Base-by-base conservation (phyloP, 495 filamentous ascomycete genomes). In the Neurospora sp. region DNA sequence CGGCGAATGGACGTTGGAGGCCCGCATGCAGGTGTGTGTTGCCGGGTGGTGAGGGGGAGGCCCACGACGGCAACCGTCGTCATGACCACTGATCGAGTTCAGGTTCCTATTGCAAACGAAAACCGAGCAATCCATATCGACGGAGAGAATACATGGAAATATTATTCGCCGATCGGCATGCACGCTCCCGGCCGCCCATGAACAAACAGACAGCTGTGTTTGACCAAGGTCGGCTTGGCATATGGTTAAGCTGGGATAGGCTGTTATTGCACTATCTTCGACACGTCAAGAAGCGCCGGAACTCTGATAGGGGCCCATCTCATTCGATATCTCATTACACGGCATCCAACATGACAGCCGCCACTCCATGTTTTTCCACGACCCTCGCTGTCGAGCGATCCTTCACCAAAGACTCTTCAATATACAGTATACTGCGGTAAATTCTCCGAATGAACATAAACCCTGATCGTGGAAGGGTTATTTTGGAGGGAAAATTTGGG, bases 211-310 rank as follows among this genome's bases (percentile, higher is more conserved):
- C n/a, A 27, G 46, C 20, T 0, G 46, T 53, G 9, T 0, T 53
- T 53, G 46, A 27, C 10, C 0, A 0, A 11, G 20, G 46, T 53
- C 20, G 46, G 9, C 46, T 53, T 53, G 46, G 20, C 20, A 0
- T 10, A 27, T 53, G 10, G 1, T 11, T 4, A 9, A 8, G 16
- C 18, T 46, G 44, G 8, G 20, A 1, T 11, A 20, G 0, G 0
- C n/a, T 27, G 20, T 48, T 48, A 48, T n/a, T 4, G 16, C 9
- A 48, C n/a, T 48, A 48, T n/a, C n/a, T 1, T 10, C 0, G 4
- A 53, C 12, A 5, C 7, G 0, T 3, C 46, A 12, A 53, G 1
- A 53, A 0, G 5, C 0, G 3, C 20, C 0, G 3, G 1, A 5
- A 0, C 0, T 20, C 0, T 53, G 3, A 20, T 53, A 22, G 46